Evolutionary conservation across 495 filamentous ascomycete species (phyloP).

Genomic region (Penicillium chermesinum): DNA sequence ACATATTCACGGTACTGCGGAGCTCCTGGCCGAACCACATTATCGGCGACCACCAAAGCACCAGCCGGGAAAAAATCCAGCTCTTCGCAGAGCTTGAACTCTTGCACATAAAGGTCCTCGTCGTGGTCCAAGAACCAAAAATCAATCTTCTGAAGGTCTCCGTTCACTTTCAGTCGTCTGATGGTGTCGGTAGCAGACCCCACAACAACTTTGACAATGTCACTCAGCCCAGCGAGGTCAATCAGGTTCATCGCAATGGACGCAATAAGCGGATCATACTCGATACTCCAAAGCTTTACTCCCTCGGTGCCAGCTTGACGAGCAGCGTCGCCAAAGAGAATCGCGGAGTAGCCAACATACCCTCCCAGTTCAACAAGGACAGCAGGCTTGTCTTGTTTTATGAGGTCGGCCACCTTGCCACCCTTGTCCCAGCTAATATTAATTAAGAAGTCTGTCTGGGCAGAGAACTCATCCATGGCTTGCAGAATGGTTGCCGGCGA

Average conservation of each 20-base stretch:
- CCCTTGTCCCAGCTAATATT: constrained; percentile 67
- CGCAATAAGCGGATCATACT: constrained; percentile 61
- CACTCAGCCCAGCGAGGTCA: constrained; percentile 60
- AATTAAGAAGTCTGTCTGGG: constrained; percentile 63
- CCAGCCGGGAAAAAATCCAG: constrained; percentile 2
- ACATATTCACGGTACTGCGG: constrained; percentile 17
- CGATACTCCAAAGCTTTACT: constrained; percentile 53
- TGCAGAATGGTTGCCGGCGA: constrained; percentile 52
- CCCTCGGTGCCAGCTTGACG: constrained; percentile 36
- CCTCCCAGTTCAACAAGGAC: constrained; percentile 62
- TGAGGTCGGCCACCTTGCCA: constrained; percentile 51
- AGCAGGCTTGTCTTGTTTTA: constrained; percentile 51
- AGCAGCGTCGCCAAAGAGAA: constrained; percentile 60
- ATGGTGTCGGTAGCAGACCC: constrained; percentile 36
- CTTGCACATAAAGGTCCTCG: constrained; percentile 11
- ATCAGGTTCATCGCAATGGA: constrained; percentile 56
- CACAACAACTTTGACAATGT: constrained; percentile 60
- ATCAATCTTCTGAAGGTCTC: constrained; percentile 1
- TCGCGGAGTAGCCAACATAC: constrained; percentile 67
- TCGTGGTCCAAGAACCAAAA: constrained; percentile 18
- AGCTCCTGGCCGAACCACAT: constrained; percentile 15
- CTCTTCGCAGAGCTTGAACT: constrained; percentile 12
- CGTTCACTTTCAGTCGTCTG: constrained; percentile 2
- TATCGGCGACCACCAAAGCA: constrained; percentile 16
- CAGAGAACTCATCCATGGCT: constrained; percentile 62